A percentile compares a stretch with the other conserved stretches of the same genome.
phyloP scores from a whole-genome alignment of 768 basidiomycete genomes.

The Multifurca ochricompacta region DNA sequence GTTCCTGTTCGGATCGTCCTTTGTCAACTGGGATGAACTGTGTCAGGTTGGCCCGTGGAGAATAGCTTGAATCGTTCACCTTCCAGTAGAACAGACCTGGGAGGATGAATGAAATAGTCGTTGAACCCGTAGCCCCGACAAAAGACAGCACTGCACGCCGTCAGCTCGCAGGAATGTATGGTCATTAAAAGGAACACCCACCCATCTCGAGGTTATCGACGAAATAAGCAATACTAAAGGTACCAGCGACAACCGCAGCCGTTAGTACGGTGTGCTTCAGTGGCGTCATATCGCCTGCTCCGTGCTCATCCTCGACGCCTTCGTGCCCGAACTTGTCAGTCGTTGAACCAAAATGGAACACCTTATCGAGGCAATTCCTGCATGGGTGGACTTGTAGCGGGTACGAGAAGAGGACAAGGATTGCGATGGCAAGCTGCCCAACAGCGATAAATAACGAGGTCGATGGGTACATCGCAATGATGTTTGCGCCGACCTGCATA shows the following conservation, averaged over 20 bases:
- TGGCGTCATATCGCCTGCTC: constrained; percentile 60
- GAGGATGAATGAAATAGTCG: constrained; percentile 93
- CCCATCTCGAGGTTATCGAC: constrained; percentile 74
- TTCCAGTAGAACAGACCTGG: constrained; percentile 93
- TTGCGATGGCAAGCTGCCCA: constrained; percentile 87
- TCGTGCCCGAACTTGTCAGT: constrained; percentile 33
- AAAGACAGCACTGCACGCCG: constrained; percentile 72
- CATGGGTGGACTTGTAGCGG: constrained; percentile 94
- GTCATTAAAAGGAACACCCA: constrained; percentile 29
- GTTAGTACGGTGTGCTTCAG: constrained; percentile 68
- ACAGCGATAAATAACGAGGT: constrained; percentile 89
- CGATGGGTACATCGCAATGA: constrained; percentile 90
- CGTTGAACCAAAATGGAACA: constrained; percentile 46
- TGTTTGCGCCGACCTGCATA: constrained; percentile 74
- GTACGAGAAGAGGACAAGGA: constrained; percentile 87
- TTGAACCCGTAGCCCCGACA: constrained; percentile 94
- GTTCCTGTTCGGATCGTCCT: constrained; percentile 49
- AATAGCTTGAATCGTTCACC: constrained; percentile 34
- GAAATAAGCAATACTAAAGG: constrained; percentile 70
- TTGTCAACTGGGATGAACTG: constrained; percentile 47
- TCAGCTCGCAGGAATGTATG: constrained; percentile 1
- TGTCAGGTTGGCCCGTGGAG: background rate
- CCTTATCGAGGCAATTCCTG: constrained; percentile 85
- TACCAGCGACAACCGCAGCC: constrained; percentile 48
- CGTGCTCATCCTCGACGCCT: constrained; percentile 40